Base-by-base conservation (phyloP, 2,329 filamentous ascomycete genomes). In the Pseudopithomyces maydicus region DNA sequence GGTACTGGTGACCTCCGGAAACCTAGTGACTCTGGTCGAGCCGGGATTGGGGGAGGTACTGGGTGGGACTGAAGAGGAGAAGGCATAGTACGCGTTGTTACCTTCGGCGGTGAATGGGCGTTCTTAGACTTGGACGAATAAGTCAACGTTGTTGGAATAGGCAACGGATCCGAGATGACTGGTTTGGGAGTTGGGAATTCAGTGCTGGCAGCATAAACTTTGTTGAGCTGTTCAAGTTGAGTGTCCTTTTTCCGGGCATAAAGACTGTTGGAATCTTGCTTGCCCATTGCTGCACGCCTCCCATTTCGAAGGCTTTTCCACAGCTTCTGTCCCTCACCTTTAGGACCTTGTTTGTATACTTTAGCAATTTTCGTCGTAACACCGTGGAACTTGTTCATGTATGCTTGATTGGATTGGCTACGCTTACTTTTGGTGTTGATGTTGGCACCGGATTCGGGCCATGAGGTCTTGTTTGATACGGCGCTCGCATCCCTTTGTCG, bases 251-350 rank as follows among this genome's bases (percentile, higher is more conserved):
- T 17, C n/a, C 4, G 6, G 23, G 45, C 45, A 8, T 38, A 19
- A 20, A 32, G 23, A 23, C 19, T 17, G 3, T 29, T 19, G 2
- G 35, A 15, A n/a, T 23, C 12, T 11, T 42, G 12, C 26, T 6
- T 46, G 23, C 7, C 19, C 46, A 23, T 57, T 29, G 33, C 19
- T 49, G 35, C 44, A 7, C 48, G 32, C 11, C 54, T 59, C 44
- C 52, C 56, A 17, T 61, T 63, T 46, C 58, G 59, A 7, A 67
- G 58, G 12, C 56, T 57, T 44, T 52, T 56, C 66, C 66, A 68
- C 14, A 69, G 42, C 17, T 65, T 55, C 22, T 71, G 63, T 3
- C 65, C 64, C 60, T 73, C 71, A n/a, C 68, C 68, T 50, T 65
- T 36, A 14, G 68, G 69, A 0, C 69, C 67, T 17, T 47, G 32